Evolutionary conservation across 2,329 filamentous ascomycete genomes (phyloP), one percentile per base, ranked within the genome.

Genomic region (Trichoderma brevicompactum): DNA sequence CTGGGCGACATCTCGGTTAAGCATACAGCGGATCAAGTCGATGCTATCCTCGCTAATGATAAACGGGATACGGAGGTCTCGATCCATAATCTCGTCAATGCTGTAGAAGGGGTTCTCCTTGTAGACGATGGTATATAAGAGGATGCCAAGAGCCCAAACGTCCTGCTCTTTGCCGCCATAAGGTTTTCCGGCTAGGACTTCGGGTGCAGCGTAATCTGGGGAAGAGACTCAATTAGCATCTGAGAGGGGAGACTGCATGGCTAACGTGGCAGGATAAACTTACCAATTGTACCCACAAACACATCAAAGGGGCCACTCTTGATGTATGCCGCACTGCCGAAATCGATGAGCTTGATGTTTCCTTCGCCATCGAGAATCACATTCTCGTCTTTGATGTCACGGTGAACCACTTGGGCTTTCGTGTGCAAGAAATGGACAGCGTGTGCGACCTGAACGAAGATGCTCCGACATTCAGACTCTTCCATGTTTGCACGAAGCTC

Each of bases 61-160:
- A 76, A 92, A 97, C 0, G 95, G 95, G 34, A 99, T 89, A 54
- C 95, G 87, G 66, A 99, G 82, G 72, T 97, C 94, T 73, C 94
- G 94, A 76, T 99, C 95, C 87, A 98, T 96, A 74, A 99, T 99
- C 82, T 99, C 95, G 77, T 99, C 95, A 73, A 98, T 95, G 78
- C 91, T 96, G 84, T 98, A 98, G 78, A 97, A 99, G 0, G 95
- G 94, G 74, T 99, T 99, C 80, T 99, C 95, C 80, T 98, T 99
- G 85, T 99, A 99, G 74, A 98, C 91, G 74, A 99, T 97, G 34
- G 95, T 99, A 81, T 99, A 99, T 13, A 99, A 87, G 32, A 99
- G 85, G 73, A 99, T 98, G 28, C 95, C 95, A 15, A 99, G 85
- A 0, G 95, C 95, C 95, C 95, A 99, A 36, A 99, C 93, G 74